Evolutionary conservation across 1,139 yeast species (phyloP).

Genomic region (Sugiyamaella japonica): DNA sequence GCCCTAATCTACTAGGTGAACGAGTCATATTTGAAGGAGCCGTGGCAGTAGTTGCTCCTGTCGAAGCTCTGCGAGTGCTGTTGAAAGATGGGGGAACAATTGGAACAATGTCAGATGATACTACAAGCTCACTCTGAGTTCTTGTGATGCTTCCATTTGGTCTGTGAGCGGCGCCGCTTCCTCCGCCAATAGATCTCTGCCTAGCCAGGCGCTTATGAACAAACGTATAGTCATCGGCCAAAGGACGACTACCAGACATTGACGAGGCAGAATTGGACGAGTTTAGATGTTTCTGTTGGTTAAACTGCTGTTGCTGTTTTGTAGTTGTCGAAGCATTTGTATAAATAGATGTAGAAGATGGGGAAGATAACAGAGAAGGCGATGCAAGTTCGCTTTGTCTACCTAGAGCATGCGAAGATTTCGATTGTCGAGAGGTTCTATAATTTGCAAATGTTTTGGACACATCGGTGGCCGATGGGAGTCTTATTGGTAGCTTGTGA

Average conservation of each 20-base stretch:
- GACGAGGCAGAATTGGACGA: slow-evolving; percentile 7
- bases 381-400: not conserved
- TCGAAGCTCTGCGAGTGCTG: slow-evolving; percentile 17
- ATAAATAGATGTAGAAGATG: no score
- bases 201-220: slow-evolving; percentile 19
- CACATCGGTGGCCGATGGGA: slow-evolving; percentile 2
- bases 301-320: not conserved
- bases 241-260: slow-evolving; percentile 15
- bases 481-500: slow-evolving; percentile 6
- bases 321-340: not conserved
- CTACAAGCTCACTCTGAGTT: not conserved
- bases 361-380: not conserved
- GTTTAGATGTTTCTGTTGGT: not conserved
- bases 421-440: slow-evolving; percentile 3
- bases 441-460: slow-evolving; percentile 2
- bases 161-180: slow-evolving; percentile 7
- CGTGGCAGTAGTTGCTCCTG: slow-evolving; percentile 12
- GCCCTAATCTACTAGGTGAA: slow-evolving; percentile 5
- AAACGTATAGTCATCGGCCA: slow-evolving; percentile 19
- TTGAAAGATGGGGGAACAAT: slow-evolving; percentile 1
- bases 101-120: slow-evolving; percentile 3
- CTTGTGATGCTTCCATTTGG: slow-evolving; percentile 1
- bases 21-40: not conserved
- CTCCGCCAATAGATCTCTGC: slow-evolving; percentile 18
- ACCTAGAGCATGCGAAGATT: slow-evolving; percentile 7